Base-by-base conservation (phyloP, 2,329 filamentous ascomycete genomes). In the Fusarium beomiforme region DNA sequence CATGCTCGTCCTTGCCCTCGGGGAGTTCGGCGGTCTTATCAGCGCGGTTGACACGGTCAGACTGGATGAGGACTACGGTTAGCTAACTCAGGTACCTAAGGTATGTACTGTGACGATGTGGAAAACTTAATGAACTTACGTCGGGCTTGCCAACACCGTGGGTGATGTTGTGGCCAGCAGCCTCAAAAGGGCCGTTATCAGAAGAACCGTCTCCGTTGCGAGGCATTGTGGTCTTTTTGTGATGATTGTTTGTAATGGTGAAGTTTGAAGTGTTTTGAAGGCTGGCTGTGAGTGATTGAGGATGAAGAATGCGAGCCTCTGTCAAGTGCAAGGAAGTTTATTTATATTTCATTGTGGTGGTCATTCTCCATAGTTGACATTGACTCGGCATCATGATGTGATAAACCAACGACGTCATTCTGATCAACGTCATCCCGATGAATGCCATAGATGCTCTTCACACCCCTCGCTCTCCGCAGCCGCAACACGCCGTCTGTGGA, bases 1-100 rank as follows among this genome's bases (percentile, higher is more conserved):
- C 86, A 61, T 85, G 79, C 64, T 86, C 84, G 8, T 78, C 67
- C 31, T 75, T 72, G 26, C 79, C 78, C 75, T 86, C 81, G 12
- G 86, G 86, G 49, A 86, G 71, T 3, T 81, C 80, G 2, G 85
- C 85, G 3, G 84, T 83, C 81, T 87, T 87, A 77, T 86, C 81
- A 17, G 85, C 84, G 59, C 85, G 83, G 55, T 76, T 72, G 34
- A 87, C 84, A 31, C 82, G 81, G 58, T 74, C 64, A 19, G 72
- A 75, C 78, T 81, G 43, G 41, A 47, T 21, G 21, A 24, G 19
- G 11, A 46, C 42, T 8, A 23, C 4, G 24, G 42, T 60, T 29
- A 58, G 51, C 13, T 29, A 24, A 16, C 29, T 17, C 12, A 34
- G 12, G 39, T n/a, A n/a, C 41, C 8, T n/a, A 34, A 24, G 8